phyloP scores from a whole-genome alignment of 1,139 yeast genomes.

The Geotrichum restrictum region DNA sequence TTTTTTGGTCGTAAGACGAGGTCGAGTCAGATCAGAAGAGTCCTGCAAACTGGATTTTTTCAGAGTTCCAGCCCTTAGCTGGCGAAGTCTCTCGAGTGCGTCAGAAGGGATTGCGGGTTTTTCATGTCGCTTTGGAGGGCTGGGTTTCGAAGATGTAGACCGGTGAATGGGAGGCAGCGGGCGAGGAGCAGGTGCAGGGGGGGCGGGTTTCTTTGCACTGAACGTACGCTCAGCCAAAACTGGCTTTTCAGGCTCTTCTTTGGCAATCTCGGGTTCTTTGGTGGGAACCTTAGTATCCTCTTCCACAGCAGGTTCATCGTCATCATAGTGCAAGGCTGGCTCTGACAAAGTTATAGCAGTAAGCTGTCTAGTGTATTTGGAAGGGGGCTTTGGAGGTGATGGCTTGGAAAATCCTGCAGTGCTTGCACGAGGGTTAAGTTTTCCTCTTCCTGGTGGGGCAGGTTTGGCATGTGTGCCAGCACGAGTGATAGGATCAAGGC shows the following conservation, averaged over 20 bases:
- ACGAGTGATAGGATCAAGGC: slow-evolving; percentile 12
- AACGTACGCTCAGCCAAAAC: neutral
- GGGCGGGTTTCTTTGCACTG: neutral
- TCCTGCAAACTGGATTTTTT: neutral
- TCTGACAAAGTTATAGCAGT: slow-evolving; percentile 2
- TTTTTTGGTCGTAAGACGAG: neutral
- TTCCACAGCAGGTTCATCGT: neutral
- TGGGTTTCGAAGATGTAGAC: slow-evolving; percentile 14
- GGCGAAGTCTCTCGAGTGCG: slow-evolving; percentile 28
- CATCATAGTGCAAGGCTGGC: slow-evolving; percentile 5
- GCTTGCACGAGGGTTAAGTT: neutral
- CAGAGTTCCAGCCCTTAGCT: slow-evolving; percentile 27
- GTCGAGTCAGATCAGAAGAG: neutral
- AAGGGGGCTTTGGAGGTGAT: slow-evolving; percentile 13
- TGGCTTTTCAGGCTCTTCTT: neutral
- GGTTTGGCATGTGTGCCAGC: slow-evolving; percentile 1
- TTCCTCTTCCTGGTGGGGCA: neutral
- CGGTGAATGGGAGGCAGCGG: neutral
- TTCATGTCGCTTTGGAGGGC: slow-evolving; percentile 17
- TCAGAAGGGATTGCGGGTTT: slow-evolving; percentile 18
- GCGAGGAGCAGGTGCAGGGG: slow-evolving; percentile 2
- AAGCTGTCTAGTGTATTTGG: slow-evolving; percentile 2
- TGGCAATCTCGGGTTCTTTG: neutral
- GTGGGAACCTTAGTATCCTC: neutral
- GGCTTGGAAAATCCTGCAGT: slow-evolving; percentile 6